These are phyloP conservation scores for Kentomonas sorsogonicus DNA, from an alignment of 208 protist genomes.

Conservation along the genomic window DNA sequence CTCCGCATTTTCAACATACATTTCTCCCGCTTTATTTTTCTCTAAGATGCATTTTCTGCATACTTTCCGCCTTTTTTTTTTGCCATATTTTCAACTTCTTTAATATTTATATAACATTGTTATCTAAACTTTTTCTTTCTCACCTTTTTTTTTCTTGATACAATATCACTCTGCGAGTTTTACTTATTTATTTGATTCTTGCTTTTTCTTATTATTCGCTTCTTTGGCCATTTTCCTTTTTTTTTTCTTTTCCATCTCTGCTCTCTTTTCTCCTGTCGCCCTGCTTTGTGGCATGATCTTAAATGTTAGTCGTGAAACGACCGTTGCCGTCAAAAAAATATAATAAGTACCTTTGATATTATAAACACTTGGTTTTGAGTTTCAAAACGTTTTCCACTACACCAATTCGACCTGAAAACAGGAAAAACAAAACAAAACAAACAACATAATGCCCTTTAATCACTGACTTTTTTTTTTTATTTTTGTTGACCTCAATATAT, in stretches of 20 bases:
- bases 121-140: slow-evolving; percentile 19
- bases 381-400: no score
- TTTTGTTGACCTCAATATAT: slow-evolving; percentile 1
- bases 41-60: neutral
- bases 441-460: slow-evolving; percentile 6
- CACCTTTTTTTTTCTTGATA: slow-evolving; percentile 1
- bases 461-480: neutral
- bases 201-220: neutral
- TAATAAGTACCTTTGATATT: no score
- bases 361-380: no score
- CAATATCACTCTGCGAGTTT: neutral
- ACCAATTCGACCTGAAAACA: neutral
- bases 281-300: no score
- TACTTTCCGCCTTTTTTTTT: slow-evolving; percentile 3
- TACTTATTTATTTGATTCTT: neutral
- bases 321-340: no score
- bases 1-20: no score
- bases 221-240: slow-evolving; percentile 1
- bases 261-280: slow-evolving; percentile 8
- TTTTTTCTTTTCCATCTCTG: neutral
- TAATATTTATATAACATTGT: no score
- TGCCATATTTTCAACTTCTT: slow-evolving; percentile 2
- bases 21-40: slow-evolving; percentile 10
- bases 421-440: slow-evolving; percentile 12
- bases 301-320: no score